Conservation (phyloP, 2,329 filamentous ascomycete genomes). For the Alternaria triticina region DNA sequence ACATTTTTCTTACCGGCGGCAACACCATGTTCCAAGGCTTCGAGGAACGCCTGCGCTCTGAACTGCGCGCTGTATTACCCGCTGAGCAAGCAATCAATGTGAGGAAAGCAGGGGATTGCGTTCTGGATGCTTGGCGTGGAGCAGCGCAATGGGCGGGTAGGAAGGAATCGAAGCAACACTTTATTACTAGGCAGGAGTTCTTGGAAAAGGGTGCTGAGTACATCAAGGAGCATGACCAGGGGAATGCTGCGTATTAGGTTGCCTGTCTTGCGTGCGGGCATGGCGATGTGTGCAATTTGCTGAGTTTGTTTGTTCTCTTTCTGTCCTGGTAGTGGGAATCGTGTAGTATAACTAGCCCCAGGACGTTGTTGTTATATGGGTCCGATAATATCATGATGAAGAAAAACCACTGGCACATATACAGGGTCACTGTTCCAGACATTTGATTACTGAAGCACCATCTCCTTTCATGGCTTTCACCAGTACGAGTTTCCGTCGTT, state of each 20-base stretch:
- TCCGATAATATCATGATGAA: background rate
- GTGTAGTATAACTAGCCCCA: background rate
- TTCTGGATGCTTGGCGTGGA: constrained; percentile 92
- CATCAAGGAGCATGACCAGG: constrained; percentile 71
- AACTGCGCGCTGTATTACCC: constrained; percentile 74
- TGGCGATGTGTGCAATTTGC: background rate
- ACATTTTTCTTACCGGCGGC: constrained; percentile 95
- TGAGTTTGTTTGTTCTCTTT: background rate
- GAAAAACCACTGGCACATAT: background rate
- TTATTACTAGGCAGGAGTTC: constrained; percentile 82
- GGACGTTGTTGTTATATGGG: background rate
- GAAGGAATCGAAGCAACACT: constrained; percentile 66
- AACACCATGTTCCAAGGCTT: constrained; percentile 87
- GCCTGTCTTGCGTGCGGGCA: background rate
- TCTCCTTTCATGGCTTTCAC: background rate
- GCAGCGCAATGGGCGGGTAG: constrained; percentile 81
- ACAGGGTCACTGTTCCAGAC: background rate
- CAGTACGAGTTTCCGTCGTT: background rate
- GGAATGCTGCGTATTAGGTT: constrained; percentile 44
- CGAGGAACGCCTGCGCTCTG: constrained; percentile 79
- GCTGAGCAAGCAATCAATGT: constrained; percentile 71
- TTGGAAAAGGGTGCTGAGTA: constrained; percentile 92
- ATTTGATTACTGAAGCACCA: background rate
- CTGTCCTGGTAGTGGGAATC: background rate
- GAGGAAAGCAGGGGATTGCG: constrained; percentile 74